Conservation (phyloP, 1,284 basidiomycete genomes). For the Ustilago vetiveriae region DNA sequence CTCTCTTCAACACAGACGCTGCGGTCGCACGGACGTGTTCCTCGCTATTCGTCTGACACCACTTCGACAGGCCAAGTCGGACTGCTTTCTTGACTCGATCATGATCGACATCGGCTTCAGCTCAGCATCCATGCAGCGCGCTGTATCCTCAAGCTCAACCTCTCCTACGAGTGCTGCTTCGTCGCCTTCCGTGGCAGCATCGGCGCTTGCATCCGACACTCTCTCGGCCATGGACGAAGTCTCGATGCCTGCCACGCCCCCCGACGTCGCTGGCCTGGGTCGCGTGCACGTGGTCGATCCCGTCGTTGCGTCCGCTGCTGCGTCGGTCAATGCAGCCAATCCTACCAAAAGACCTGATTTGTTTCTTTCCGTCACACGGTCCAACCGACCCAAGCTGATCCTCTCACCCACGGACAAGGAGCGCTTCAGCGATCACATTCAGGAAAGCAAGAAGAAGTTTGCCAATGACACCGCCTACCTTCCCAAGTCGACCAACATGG, state of each 20-base stretch:
- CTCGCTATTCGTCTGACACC: neutral
- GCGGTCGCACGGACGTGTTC: neutral
- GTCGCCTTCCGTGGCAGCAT: conserved; percentile 26
- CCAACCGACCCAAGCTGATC: conserved; percentile 21
- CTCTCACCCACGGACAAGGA: conserved; percentile 30
- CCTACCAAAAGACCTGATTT: conserved; percentile 17
- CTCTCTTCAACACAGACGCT: neutral
- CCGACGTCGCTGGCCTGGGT: conserved; percentile 15
- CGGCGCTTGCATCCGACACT: conserved; percentile 15
- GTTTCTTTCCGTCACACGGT: conserved; percentile 21
- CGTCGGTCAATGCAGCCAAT: conserved; percentile 8
- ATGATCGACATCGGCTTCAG: conserved; percentile 11
- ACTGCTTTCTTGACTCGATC: neutral
- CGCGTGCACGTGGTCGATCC: conserved; percentile 13
- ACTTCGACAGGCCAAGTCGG: neutral
- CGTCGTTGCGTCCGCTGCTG: conserved; percentile 2
- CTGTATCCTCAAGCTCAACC: conserved; percentile 12
- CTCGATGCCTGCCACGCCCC: conserved; percentile 43
- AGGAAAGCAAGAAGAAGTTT: conserved; percentile 41
- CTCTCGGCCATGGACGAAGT: conserved; percentile 31
- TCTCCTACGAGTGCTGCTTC: conserved; percentile 25
- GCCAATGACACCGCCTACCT: conserved; percentile 41
- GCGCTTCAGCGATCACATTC: conserved; percentile 29
- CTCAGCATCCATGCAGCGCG: conserved; percentile 20
- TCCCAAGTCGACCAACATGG: conserved; percentile 52